Percentiles rank a stretch among this genome's conserved stretches.
These are phyloP conservation scores for Neurospora africana DNA, from an alignment of 495 filamentous ascomycete species.

Conservation along the genomic window DNA sequence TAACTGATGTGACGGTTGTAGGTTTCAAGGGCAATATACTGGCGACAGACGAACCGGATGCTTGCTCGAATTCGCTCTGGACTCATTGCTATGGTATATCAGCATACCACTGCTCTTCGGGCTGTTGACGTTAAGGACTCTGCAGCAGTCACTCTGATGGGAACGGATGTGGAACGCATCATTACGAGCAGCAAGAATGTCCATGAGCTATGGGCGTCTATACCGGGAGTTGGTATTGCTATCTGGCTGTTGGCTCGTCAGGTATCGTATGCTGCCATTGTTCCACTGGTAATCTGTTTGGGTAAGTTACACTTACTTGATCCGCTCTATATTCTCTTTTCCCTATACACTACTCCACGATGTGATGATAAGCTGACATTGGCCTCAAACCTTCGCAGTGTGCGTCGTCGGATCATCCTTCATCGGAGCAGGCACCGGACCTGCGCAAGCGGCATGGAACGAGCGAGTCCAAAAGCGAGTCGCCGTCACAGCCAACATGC, in stretches of 20 bases:
- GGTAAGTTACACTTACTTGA: constrained; percentile 13
- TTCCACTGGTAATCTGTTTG: constrained; percentile 40
- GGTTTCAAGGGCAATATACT: constrained; percentile 23
- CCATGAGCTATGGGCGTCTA: constrained; percentile 39
- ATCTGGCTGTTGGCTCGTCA: constrained; percentile 46
- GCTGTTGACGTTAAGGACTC: constrained; percentile 36
- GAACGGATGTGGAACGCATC: constrained; percentile 32
- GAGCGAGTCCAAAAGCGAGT: constrained; percentile 27
- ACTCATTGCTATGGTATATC: constrained; percentile 44
- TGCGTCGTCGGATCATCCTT: constrained; percentile 4
- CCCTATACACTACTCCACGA: too few relatives aligned
- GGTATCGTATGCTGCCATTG: constrained; percentile 34
- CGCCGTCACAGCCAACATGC: constrained; percentile 23
- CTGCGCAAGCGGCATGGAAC: constrained; percentile 27
- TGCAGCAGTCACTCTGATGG: constrained; percentile 53
- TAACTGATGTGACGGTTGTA: background rate
- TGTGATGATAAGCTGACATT: background rate
- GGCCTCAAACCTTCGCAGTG: background rate
- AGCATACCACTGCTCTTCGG: constrained; percentile 35
- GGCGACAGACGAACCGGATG: constrained; percentile 29
- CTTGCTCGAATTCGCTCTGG: constrained; percentile 47
- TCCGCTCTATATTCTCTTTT: background rate
- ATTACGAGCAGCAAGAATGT: constrained; percentile 10
- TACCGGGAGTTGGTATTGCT: constrained; percentile 43
- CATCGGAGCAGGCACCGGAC: constrained; percentile 25